A percentile compares a stretch with the other conserved stretches of the same genome.
Conservation (phyloP, 257 asterid species). For the Petunia secreta region DNA sequence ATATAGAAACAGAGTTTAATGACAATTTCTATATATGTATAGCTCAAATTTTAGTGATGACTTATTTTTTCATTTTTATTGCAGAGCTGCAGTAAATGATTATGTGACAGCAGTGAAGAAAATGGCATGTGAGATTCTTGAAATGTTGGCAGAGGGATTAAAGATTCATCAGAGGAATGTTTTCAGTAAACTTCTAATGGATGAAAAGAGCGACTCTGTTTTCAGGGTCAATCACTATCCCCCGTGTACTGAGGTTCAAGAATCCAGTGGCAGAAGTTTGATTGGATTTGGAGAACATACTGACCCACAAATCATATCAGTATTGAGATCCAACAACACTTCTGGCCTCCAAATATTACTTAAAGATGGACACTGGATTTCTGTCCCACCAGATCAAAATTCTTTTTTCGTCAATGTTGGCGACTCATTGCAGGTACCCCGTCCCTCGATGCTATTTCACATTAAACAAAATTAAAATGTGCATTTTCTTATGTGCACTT, state of each 20-base stretch:
- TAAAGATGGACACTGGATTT: slow-evolving; percentile 69
- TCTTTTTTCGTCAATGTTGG: slow-evolving; percentile 87
- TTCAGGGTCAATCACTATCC: slow-evolving; percentile 75
- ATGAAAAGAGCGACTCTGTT: slow-evolving; percentile 64
- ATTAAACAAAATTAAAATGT: background rate
- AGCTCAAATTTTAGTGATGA: background rate
- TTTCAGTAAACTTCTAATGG: slow-evolving; percentile 59
- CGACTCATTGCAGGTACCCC: slow-evolving; percentile 77
- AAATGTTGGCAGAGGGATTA: slow-evolving; percentile 62
- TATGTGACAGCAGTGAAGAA: slow-evolving; percentile 51
- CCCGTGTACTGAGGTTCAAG: slow-evolving; percentile 49
- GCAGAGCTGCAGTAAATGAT: slow-evolving; percentile 45
- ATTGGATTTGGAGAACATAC: slow-evolving; percentile 87
- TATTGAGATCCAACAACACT: slow-evolving; percentile 74
- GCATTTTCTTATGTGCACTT: background rate
- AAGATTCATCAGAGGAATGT: slow-evolving; percentile 43
- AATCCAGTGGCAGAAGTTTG: slow-evolving; percentile 37
- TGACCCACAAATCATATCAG: slow-evolving; percentile 88
- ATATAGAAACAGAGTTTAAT: background rate
- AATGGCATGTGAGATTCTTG: slow-evolving; percentile 64
- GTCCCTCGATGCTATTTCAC: background rate
- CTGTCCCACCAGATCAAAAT: slow-evolving; percentile 73
- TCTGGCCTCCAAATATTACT: slow-evolving; percentile 71
- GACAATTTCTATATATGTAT: too few relatives aligned
- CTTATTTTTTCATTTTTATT: background rate